Base-by-base conservation (phyloP, 768 basidiomycete genomes). In the Guyanaporus albipodus region DNA sequence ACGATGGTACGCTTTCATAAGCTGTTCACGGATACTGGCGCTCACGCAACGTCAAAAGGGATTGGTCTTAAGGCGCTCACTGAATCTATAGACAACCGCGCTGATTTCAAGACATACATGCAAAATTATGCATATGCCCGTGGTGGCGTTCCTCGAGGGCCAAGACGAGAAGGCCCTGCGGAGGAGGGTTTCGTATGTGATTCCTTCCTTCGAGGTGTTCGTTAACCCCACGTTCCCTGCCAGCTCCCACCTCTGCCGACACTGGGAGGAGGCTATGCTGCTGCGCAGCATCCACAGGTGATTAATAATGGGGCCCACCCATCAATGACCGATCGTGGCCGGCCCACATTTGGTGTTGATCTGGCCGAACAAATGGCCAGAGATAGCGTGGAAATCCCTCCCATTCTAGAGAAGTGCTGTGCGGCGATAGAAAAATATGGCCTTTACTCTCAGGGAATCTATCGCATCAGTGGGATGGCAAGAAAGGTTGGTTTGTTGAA, bases 41-140 rank as follows among this genome's bases (percentile, higher is more conserved):
- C 29, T 53, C 21, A 58, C n/a, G 6, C 28, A 22, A 27, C 17
- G 21, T 26, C 27, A 18, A 49, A 60, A 79, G 79, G 74, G 4
- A 72, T 80, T 7, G 93, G 95, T 11, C 70, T 99, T 39, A 95
- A 95, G 64, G 73, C 85, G 2, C 80, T 90, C 19, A 85, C 87
- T 48, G 94, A 97, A 64, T 79, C 82, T 6, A 96, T 99, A 56
- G 95, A 99, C 68, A 93, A 93, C 58, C 82, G 93, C 31, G 76
- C 83, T 28, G 96, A 99, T 67, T 98, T 99, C 72, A 95, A 88
- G 70, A 82, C 78, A 8, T 99, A 86, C 63, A 97, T 99, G 94
- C 91, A 96, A 63, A 92, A 96, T 63, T 99, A 95, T 62, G 85
- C 89, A 1, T 91, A 94, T 60, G 91, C 91, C 23, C 87, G 88